phyloP scores from a whole-genome alignment of 2,329 filamentous ascomycete species.

The Penicillium sp. region DNA sequence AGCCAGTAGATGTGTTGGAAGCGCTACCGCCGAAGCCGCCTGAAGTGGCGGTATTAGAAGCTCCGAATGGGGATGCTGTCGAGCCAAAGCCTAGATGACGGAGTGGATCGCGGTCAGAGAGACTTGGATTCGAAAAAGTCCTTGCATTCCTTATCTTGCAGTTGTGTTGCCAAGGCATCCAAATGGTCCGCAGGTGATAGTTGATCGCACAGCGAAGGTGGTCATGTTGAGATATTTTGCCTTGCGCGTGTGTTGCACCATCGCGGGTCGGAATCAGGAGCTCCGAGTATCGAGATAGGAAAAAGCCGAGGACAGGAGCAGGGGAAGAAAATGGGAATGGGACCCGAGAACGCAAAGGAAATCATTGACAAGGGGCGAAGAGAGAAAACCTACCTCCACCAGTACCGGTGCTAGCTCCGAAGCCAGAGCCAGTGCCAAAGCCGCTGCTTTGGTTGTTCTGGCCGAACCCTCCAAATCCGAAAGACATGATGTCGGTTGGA shows the following conservation, averaged over 20 bases:
- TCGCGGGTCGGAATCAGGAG: constrained; percentile 33
- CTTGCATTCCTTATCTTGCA: constrained; percentile 33
- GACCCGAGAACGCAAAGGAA: constrained; percentile 5
- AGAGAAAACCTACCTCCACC: constrained; percentile 37
- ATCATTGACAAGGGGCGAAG: constrained; percentile 4
- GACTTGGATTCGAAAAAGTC: constrained; percentile 32
- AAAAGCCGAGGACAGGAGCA: constrained; percentile 16
- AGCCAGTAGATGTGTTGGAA: constrained; percentile 37
- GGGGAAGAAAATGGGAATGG: constrained; percentile 7
- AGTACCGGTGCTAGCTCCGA: constrained; percentile 33
- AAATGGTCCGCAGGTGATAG: constrained; percentile 21
- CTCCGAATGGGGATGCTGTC: constrained; percentile 40
- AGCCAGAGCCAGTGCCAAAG: constrained; percentile 40
- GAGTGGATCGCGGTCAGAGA: constrained; percentile 41
- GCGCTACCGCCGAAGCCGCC: constrained; percentile 34
- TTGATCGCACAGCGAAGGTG: constrained; percentile 16
- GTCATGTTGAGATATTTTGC: constrained; percentile 13
- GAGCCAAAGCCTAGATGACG: constrained; percentile 45
- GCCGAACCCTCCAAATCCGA: constrained; percentile 59
- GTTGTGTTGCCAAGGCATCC: constrained; percentile 30
- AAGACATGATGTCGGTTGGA: constrained; percentile 38
- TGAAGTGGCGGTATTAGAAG: constrained; percentile 30
- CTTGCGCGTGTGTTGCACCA: constrained; percentile 24
- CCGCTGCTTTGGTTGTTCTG: constrained; percentile 51
- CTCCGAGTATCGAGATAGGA: constrained; percentile 22